Evolutionary conservation across 495 filamentous ascomycete genomes (phyloP).

Genomic region (Copromyces sp.): DNA sequence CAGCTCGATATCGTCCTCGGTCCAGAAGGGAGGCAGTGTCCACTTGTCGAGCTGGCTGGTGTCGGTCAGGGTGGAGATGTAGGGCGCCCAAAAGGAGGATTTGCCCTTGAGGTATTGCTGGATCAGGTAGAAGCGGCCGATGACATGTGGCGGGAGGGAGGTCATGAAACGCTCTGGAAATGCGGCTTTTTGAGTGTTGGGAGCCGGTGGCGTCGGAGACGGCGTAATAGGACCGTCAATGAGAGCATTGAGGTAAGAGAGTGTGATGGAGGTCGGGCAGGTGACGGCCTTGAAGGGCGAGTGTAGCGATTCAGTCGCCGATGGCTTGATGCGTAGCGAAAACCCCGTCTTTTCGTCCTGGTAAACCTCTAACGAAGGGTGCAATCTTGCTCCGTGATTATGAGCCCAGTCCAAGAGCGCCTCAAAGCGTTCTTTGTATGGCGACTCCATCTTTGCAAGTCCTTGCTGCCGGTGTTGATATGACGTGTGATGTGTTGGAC

Average conservation of each 20-base stretch:
- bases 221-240: slow-evolving; percentile 13
- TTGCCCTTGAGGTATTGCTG: slow-evolving; percentile 35
- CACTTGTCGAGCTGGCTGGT: slow-evolving; percentile 31
- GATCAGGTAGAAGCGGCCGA: slow-evolving; percentile 39
- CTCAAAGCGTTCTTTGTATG: slow-evolving; percentile 10
- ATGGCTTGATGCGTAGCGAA: slow-evolving; percentile 32
- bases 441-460: slow-evolving; percentile 12
- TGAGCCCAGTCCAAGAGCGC: slow-evolving; percentile 26
- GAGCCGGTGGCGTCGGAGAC: background rate
- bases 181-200: background rate
- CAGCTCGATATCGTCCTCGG: slow-evolving; percentile 34
- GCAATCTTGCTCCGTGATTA: slow-evolving; percentile 26
- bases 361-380: slow-evolving; percentile 36
- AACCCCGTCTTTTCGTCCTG: slow-evolving; percentile 30
- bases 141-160: slow-evolving; percentile 30
- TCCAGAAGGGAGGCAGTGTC: slow-evolving; percentile 35
- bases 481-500: background rate
- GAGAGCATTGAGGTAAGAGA: slow-evolving; percentile 38
- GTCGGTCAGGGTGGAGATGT: slow-evolving; percentile 41
- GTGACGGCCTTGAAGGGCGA: slow-evolving; percentile 26
- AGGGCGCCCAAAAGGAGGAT: slow-evolving; percentile 41
- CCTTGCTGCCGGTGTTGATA: background rate
- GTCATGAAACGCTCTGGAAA: slow-evolving; percentile 32
- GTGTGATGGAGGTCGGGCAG: slow-evolving; percentile 28
- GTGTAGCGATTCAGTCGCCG: slow-evolving; percentile 5